A percentile compares a stretch with the other conserved stretches of the same genome.
phyloP scores from a whole-genome alignment of 1,139 yeast species.

The Diutina rugosa region DNA sequence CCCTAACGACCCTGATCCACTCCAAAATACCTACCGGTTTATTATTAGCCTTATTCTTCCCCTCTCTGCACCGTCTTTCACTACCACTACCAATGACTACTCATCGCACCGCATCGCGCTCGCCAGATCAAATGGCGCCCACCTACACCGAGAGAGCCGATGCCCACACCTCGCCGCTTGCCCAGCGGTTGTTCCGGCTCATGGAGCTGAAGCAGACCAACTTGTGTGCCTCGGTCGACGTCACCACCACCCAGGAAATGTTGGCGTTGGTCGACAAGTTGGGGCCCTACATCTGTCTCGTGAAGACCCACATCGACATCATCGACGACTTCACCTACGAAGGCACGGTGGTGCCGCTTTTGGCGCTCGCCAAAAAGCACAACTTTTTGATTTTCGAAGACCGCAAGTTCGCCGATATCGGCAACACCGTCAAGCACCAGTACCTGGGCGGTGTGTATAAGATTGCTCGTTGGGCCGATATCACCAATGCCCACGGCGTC shows the following conservation, averaged over 20 bases:
- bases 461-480: constrained; percentile 91
- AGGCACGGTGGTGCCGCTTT: constrained; percentile 61
- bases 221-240: constrained; percentile 94
- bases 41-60: no score
- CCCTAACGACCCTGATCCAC: no score
- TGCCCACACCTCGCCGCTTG: constrained; percentile 65
- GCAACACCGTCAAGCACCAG: constrained; percentile 94
- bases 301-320: constrained; percentile 91
- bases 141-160: constrained; percentile 61
- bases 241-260: constrained; percentile 64
- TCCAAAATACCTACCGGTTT: no score
- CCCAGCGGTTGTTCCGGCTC: constrained; percentile 54
- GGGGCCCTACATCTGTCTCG: constrained; percentile 86
- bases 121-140: constrained; percentile 9
- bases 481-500: constrained; percentile 95
- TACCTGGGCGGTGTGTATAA: constrained; percentile 82
- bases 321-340: constrained; percentile 80
- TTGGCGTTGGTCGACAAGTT: constrained; percentile 58
- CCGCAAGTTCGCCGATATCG: constrained; percentile 96
- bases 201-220: constrained; percentile 79
- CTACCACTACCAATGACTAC: no score
- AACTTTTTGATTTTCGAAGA: constrained; percentile 9
- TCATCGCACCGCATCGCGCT: not conserved
- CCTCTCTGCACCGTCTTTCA: no score
- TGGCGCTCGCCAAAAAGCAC: constrained; percentile 13